Evolutionary conservation across 2,329 filamentous ascomycete species (phyloP), one percentile per base, ranked within the genome.

Genomic region (Dothideomycetes sp.): DNA sequence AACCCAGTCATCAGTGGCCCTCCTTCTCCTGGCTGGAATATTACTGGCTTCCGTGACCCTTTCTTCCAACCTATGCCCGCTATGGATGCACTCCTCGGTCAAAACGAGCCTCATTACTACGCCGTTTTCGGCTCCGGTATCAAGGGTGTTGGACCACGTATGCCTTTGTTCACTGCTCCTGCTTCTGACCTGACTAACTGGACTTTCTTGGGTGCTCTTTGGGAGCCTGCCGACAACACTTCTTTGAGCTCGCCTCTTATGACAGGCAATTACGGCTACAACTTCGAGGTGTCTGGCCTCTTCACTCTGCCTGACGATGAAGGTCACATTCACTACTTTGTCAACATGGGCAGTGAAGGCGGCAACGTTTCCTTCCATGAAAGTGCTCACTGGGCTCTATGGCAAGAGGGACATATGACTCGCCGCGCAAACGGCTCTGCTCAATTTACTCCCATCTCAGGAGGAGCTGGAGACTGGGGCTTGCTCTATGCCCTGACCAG

Each of bases 261-360:
- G 36, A 68, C 66, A n/a, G 64, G 65, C 15, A 60, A 57, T 2
- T 67, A 67, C 39, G 65, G 56, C 8, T 68, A 60, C 54, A 69
- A 69, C 50, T 68, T 68, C 33, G 66, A 69, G 48, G 65, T 68
- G 43, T 66, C 63, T 0, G 65, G 66, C 43, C 67, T 68, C 55
- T 69, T 67, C 53, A 61, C 61, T 12, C 51, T 68, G 2, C 53
- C 57, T 4, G 65, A 69, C 30, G 57, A 61, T 24, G 60, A 64
- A 43, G 64, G 64, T 6, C 55, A 63, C 19, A 49, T 62, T 6
- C 65, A 68, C 45, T 68, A 64, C 53, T 68, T 64, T 45, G 54
- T 59, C 18, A 59, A 64, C 38, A 64, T 65, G 56, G 60, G 61
- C 7, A 52, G 62, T 1, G 64, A 68, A 44, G 65, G 65, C 19